Evolutionary conservation across 208 protist genomes (phyloP).

Genomic region (Leishmania arabica): DNA sequence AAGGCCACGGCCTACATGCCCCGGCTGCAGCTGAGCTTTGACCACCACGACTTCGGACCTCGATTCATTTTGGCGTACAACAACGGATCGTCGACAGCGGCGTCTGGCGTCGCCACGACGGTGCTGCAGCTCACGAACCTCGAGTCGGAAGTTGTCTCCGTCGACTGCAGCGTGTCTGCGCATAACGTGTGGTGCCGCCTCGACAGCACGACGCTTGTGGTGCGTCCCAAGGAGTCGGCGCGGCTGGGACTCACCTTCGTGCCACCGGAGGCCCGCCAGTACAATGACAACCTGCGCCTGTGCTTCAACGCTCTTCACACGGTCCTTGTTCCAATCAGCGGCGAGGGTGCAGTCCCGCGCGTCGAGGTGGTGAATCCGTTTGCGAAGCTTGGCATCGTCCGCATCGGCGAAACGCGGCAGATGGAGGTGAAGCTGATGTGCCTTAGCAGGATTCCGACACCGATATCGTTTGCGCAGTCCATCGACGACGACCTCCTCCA

Average conservation of each 20-base stretch:
- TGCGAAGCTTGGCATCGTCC: constrained; percentile 85
- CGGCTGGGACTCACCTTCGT: constrained; percentile 88
- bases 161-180: constrained; percentile 84
- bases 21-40: constrained; percentile 87
- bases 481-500: constrained; percentile 61
- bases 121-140: constrained; percentile 89
- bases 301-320: constrained; percentile 93
- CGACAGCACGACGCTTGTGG: constrained; percentile 87
- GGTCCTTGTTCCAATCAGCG: constrained; percentile 75
- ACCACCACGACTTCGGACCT: constrained; percentile 92
- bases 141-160: constrained; percentile 84
- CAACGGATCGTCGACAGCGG: constrained; percentile 18
- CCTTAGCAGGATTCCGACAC: constrained; percentile 72
- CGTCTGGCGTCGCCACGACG: constrained; percentile 20
- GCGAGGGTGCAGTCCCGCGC: constrained; percentile 91
- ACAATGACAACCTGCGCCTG: constrained; percentile 92
- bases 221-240: constrained; percentile 68
- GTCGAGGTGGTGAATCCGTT: constrained; percentile 88
- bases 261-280: constrained; percentile 80
- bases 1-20: constrained; percentile 83
- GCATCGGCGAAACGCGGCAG: constrained; percentile 73
- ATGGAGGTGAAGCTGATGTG: constrained; percentile 88
- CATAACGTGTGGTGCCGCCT: constrained; percentile 83
- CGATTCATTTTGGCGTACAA: constrained; percentile 85
- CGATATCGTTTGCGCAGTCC: constrained; percentile 77